Evolutionary conservation across 331 rosid species (phyloP).

Genomic region (Stylosanthes scabra): DNA sequence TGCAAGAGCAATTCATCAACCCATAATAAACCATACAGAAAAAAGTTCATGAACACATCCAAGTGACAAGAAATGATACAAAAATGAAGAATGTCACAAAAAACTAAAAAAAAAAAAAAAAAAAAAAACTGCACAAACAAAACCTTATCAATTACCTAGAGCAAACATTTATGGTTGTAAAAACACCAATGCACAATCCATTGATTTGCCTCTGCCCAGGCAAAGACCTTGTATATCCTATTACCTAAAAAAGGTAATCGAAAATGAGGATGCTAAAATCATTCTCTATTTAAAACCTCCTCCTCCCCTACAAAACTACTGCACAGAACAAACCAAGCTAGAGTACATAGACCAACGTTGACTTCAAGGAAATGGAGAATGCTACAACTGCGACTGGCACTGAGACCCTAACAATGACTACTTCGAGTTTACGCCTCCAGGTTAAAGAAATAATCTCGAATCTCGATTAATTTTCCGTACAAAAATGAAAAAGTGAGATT

Average conservation of each 20-base stretch:
- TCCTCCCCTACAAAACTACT: neutral
- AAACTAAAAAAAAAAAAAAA: neutral
- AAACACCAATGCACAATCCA: neutral
- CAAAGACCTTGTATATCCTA: neutral
- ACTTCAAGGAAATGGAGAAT: neutral
- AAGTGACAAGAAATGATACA: conserved; percentile 9
- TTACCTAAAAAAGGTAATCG: conserved; percentile 26
- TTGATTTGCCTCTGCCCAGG: conserved; percentile 5
- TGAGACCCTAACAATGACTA: neutral
- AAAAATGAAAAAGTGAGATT: neutral
- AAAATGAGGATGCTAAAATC: conserved; percentile 13
- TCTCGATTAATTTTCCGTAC: neutral
- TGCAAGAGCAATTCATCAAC: neutral
- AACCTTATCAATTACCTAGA: neutral
- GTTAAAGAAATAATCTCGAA: neutral
- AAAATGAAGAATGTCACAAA: conserved; percentile 9
- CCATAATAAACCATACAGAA: neutral
- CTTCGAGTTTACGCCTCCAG: neutral
- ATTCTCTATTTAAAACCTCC: neutral
- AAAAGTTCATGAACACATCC: conserved; percentile 6
- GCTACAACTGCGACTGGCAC: neutral
- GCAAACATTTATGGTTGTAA: conserved; percentile 7
- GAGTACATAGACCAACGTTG: neutral
- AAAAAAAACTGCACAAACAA: neutral
- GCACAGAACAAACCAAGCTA: conserved; percentile 15